Percentiles rank a stretch among this genome's conserved stretches.
These are phyloP conservation scores for Leucocoprinus sp. DNA, from an alignment of 768 basidiomycete species.

Conservation along the genomic window DNA sequence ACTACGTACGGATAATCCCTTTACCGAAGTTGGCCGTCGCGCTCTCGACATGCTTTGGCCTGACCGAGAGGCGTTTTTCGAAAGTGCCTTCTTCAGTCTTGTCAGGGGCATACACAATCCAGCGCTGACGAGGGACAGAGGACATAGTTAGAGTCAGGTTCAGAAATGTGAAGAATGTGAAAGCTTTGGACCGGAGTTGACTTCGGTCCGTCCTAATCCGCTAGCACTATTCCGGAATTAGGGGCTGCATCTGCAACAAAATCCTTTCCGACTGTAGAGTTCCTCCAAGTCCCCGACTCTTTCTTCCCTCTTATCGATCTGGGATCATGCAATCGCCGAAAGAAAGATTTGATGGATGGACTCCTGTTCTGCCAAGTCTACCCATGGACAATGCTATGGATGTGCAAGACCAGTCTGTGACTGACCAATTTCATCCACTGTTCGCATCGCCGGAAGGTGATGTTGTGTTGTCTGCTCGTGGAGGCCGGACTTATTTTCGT, in stretches of 20 bases:
- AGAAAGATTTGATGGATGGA: not conserved
- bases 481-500: conserved; percentile 42
- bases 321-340: conserved; percentile 3
- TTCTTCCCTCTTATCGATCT: not conserved
- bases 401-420: not conserved
- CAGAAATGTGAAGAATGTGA: not conserved
- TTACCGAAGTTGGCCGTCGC: conserved; percentile 32
- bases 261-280: too few species aligned
- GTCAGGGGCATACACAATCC: conserved; percentile 60
- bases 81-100: conserved; percentile 50
- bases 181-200: not conserved
- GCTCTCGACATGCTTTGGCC: conserved; percentile 40
- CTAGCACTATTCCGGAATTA: too few species aligned
- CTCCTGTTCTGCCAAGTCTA: not conserved
- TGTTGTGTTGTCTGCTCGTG: conserved; percentile 43
- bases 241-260: too few species aligned
- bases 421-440: conserved; percentile 31
- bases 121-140: conserved; percentile 18
- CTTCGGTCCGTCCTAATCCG: not conserved
- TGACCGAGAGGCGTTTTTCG: conserved; percentile 47
- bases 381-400: not conserved
- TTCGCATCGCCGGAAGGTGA: conserved; percentile 51
- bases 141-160: conserved; percentile 5
- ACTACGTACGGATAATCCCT: conserved; percentile 44
- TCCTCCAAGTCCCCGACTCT: not conserved